Base-by-base conservation (phyloP, 2,329 filamentous ascomycete genomes). In the Fusarium oxysporum region DNA sequence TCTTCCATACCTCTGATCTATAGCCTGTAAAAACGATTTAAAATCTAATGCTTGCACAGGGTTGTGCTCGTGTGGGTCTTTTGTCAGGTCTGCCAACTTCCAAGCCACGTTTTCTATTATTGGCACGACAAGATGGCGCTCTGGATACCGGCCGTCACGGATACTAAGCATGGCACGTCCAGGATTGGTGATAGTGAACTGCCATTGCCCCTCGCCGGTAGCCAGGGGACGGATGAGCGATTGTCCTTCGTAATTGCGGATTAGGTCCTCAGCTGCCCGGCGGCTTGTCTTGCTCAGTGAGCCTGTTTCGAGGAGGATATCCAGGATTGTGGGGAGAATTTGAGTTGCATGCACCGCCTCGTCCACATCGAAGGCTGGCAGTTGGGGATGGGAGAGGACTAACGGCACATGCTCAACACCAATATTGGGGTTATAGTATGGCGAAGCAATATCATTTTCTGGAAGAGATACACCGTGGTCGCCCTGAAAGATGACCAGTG, bases 401-500 rank as follows among this genome's bases (percentile, higher is more conserved):
- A 81, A 57, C 5, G 79, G 79, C 1, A 81, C 77, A 30, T 79
- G 78, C 28, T 77, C 62, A 35, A 73, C 76, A 33, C 75, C 78
- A 12, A 78, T 62, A 41, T 75, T 79, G 3, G 78, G 75, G 62
- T 81, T 79, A 23, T 80, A 79, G 23, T 81, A 81, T 1, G 80
- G 71, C 3, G 80, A 73, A 5, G 75, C 60, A 9, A 76, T 68
- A 12, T 70, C 75, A 11, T 80, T 80, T 38, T 81, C 80, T 0
- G 78, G 74, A 12, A 81, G 75, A 0, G 80, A 80, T 21, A 80
- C 53, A 14, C 80, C 80, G 5, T 81, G 80, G 41, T 81, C 80
- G 8, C 80, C 80, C 2, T 79, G 75, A 41, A 80, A 72, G 11
- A 81, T 73, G 14, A 80, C 61, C 4, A 81, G 65, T 2, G 80